Conservation (phyloP, 495 filamentous ascomycete genomes). For the Hyaloscypha finlandica region DNA sequence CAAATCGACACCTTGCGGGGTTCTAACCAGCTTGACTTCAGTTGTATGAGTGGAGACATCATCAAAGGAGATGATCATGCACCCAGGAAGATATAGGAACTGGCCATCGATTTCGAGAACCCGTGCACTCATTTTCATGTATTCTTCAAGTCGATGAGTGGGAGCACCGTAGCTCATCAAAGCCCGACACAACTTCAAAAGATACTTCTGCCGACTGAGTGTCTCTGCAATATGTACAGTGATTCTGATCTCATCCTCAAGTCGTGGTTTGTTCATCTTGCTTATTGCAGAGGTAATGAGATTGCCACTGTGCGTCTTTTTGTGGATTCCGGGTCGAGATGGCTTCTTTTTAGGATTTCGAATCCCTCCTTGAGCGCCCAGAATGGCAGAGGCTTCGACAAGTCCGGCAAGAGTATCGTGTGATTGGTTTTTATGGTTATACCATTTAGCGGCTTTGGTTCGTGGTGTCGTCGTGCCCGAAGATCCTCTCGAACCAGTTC, state of each 20-base stretch:
- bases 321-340: conserved; percentile 42
- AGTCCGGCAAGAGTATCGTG: conserved; percentile 53
- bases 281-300: conserved; percentile 44
- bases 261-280: conserved; percentile 38
- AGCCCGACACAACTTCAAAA: conserved; percentile 81
- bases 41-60: conserved; percentile 88
- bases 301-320: conserved; percentile 19
- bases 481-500: conserved; percentile 16
- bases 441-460: conserved; percentile 64
- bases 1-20: conserved; percentile 76
- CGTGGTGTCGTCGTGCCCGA: conserved; percentile 61
- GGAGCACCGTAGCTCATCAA: conserved; percentile 85
- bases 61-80: conserved; percentile 96
- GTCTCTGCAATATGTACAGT: conserved; percentile 88
- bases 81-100: conserved; percentile 89
- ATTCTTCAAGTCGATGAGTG: conserved; percentile 75
- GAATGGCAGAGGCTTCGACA: conserved; percentile 56
- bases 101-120: conserved; percentile 89
- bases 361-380: conserved; percentile 35
- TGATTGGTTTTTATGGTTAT: conserved; percentile 57
- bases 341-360: conserved; percentile 36
- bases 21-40: conserved; percentile 85
- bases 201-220: conserved; percentile 77
- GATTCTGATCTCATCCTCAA: conserved; percentile 74
- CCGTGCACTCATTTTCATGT: conserved; percentile 87